These are phyloP conservation scores for Acanthamoeba rhysodes DNA, from an alignment of 208 protist species.

Conservation along the genomic window DNA sequence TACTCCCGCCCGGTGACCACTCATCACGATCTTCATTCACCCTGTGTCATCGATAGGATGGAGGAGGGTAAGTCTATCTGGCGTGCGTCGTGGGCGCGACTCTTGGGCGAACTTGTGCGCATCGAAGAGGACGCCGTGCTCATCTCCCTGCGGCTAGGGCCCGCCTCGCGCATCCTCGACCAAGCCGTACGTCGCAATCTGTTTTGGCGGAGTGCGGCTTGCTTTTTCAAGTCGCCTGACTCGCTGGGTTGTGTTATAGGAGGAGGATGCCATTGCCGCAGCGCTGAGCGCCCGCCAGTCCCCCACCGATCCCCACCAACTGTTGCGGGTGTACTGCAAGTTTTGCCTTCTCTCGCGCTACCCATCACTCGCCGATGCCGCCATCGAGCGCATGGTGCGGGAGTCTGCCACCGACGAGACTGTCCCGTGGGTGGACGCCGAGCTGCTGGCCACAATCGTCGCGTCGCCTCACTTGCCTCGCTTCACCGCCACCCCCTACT, in stretches of 20 bases:
- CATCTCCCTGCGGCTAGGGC: background rate
- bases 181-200: background rate
- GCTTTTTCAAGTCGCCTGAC: background rate
- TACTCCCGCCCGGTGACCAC: background rate
- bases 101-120: background rate
- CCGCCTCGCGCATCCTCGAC: background rate
- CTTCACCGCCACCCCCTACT: background rate
- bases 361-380: background rate
- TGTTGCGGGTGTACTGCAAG: background rate
- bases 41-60: background rate
- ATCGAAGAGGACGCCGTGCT: background rate
- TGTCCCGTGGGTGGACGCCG: background rate
- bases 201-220: background rate
- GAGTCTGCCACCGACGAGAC: background rate
- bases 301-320: background rate
- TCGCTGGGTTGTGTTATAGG: background rate
- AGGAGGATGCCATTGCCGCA: background rate
- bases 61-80: background rate
- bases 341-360: slow-evolving; percentile 30
- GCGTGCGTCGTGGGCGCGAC: background rate
- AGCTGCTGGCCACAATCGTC: background rate
- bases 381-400: background rate
- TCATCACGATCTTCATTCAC: background rate
- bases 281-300: background rate
- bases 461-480: background rate